Percentiles rank a stretch among this genome's conserved stretches.
These are phyloP conservation scores for Tetrastigma voinierianum DNA, from an alignment of 164 flowering plant species.

Conservation along the genomic window DNA sequence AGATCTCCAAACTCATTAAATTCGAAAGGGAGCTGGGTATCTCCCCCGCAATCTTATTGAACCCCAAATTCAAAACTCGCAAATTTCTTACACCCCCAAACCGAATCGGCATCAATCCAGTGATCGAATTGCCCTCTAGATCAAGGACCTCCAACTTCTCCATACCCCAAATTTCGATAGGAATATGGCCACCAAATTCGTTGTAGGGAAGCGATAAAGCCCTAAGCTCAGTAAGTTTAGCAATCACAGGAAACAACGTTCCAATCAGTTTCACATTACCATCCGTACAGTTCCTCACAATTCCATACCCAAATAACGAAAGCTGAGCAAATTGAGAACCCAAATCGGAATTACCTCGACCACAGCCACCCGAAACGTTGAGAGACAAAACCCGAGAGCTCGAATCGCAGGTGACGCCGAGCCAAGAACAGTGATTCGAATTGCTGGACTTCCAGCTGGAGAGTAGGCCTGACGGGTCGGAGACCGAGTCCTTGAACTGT, in stretches of 20 bases:
- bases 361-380: constrained; percentile 41
- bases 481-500: constrained; percentile 49
- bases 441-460: constrained; percentile 34
- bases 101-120: constrained; percentile 32
- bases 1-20: constrained; percentile 31
- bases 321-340: constrained; percentile 35
- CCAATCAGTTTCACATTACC: constrained; percentile 32
- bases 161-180: constrained; percentile 52
- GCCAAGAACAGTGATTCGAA: constrained; percentile 50
- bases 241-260: constrained; percentile 30
- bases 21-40: constrained; percentile 38
- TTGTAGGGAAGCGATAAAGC: constrained; percentile 60
- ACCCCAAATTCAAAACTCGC: constrained; percentile 54
- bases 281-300: constrained; percentile 39
- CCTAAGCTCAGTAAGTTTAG: constrained; percentile 48
- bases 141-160: constrained; percentile 57
- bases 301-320: constrained; percentile 54
- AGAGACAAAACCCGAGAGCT: constrained; percentile 44
- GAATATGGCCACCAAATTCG: constrained; percentile 45
- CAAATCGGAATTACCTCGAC: constrained; percentile 24
- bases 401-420: constrained; percentile 49
- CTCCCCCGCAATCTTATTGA: constrained; percentile 44
- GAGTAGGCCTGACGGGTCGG: constrained; percentile 45
- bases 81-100: constrained; percentile 34
- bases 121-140: constrained; percentile 53